Evolutionary conservation across 2,329 filamentous ascomycete genomes (phyloP).

Genomic region (Cytospora piceae): DNA sequence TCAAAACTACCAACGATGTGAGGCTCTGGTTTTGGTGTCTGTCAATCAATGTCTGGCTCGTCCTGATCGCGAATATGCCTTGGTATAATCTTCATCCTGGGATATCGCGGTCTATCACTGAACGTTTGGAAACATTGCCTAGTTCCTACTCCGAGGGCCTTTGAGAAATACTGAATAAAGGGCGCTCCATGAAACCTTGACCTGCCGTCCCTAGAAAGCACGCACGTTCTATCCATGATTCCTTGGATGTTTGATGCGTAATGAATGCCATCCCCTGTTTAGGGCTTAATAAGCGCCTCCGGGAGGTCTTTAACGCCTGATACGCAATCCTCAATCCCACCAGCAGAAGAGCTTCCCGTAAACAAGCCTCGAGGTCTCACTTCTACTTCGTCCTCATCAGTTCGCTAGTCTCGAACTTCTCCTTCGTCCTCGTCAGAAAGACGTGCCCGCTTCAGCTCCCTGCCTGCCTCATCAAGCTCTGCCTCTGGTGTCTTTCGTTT

Average conservation of each 20-base stretch:
- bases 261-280: not conserved
- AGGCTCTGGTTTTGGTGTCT: not conserved
- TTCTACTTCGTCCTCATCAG: not conserved
- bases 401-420: constrained; percentile 28
- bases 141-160: constrained; percentile 13
- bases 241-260: constrained; percentile 1
- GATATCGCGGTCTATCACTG: constrained; percentile 31
- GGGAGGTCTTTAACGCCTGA: not conserved
- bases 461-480: constrained; percentile 32
- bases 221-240: not conserved
- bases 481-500: constrained; percentile 38
- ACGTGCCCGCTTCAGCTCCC: constrained; percentile 34
- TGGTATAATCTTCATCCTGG: constrained; percentile 24
- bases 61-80: constrained; percentile 3
- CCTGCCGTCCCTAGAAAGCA: constrained; percentile 2
- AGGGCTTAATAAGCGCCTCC: not conserved
- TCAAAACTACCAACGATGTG: not conserved
- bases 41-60: not conserved
- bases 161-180: constrained; percentile 7
- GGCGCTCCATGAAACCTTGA: not conserved
- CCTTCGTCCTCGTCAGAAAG: constrained; percentile 37
- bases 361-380: not conserved
- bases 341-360: not conserved
- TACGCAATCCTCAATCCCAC: not conserved
- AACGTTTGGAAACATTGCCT: constrained; percentile 11